Evolutionary conservation across 2,329 filamentous ascomycete genomes (phyloP), one percentile per base, ranked within the genome.

Genomic region (Plectosphaerella cucumerina): DNA sequence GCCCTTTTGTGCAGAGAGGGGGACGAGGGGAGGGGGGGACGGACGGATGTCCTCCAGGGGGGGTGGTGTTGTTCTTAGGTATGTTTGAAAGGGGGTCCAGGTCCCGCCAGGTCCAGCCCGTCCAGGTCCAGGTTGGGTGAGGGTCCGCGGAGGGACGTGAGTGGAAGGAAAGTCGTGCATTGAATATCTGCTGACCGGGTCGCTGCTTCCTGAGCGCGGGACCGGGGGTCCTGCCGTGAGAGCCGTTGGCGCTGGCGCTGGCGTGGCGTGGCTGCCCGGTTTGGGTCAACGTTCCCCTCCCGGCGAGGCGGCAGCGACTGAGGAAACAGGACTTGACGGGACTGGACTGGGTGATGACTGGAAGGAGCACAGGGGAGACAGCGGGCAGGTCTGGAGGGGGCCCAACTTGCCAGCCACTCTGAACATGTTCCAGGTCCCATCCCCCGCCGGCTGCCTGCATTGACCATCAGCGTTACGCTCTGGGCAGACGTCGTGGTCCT

Each of bases 1-100:
- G 54, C 52, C 50, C 50, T 56, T 56, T 39, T 35, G 31, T 43
- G 47, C 47, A 43, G 47, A 33, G 47, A 37, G 35, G 47, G 37
- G 47, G 18, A 49, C n/a, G n/a, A 48, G 48, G 50, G 48, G 43
- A 46, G 34, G 46, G 48, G 50, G 43, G 52, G 50, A 53, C 41
- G 52, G 43, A 47, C 31, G 44, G 37, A 46, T 31, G 42, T 22
- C 21, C 23, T 47, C 33, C 5, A 44, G 35, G 44, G 41, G 41
- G 46, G 46, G 21, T 22, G 35, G 17, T 20, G 14, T 33, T 21
- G 35, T 39, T 35, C 45, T 39, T 47, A 34, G 39, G 12, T 33
- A 34, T 47, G 12, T 33, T 23, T 39, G 44, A 31, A 39, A 18
- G 35, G 17, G 35, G 10, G 39, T 12, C n/a, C 17, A 42, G 11